Percentiles rank a stretch among this genome's conserved stretches.
These are phyloP conservation scores for Linum usitatissimum DNA, from an alignment of 345 rosid genomes.

Conservation along the genomic window DNA sequence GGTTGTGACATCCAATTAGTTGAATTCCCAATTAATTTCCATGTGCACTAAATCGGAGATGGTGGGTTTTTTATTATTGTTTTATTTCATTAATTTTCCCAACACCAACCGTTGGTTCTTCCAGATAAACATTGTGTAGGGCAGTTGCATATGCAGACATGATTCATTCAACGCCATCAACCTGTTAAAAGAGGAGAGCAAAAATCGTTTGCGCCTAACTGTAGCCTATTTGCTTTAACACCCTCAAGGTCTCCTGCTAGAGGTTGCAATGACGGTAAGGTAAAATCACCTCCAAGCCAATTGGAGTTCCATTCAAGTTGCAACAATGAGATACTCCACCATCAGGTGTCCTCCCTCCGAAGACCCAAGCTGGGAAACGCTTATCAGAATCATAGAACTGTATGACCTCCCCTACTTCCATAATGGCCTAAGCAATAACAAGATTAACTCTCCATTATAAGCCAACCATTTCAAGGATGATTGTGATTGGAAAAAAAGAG, in stretches of 20 bases:
- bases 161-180: conserved; percentile 75
- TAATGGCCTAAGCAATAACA: conserved; percentile 48
- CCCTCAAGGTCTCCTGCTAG: too few relatives aligned
- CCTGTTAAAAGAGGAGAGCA: conserved; percentile 29
- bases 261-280: neutral
- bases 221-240: too few relatives aligned
- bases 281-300: conserved; percentile 46
- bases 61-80: too few relatives aligned
- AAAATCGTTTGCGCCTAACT: neutral
- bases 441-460: neutral
- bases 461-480: neutral
- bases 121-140: conserved; percentile 38
- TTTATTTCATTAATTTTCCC: too few relatives aligned
- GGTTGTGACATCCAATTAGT: too few relatives aligned
- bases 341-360: conserved; percentile 57
- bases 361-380: conserved; percentile 82
- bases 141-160: conserved; percentile 62
- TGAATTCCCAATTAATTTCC: too few relatives aligned
- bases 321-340: conserved; percentile 68
- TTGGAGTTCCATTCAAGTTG: conserved; percentile 53
- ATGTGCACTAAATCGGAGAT: too few relatives aligned
- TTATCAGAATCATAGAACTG: conserved; percentile 78
- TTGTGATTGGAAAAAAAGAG: neutral
- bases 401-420: conserved; percentile 76
- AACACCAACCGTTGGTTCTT: too few relatives aligned